Base-by-base conservation (phyloP, 768 basidiomycete species). In the Tylopilus sp. region DNA sequence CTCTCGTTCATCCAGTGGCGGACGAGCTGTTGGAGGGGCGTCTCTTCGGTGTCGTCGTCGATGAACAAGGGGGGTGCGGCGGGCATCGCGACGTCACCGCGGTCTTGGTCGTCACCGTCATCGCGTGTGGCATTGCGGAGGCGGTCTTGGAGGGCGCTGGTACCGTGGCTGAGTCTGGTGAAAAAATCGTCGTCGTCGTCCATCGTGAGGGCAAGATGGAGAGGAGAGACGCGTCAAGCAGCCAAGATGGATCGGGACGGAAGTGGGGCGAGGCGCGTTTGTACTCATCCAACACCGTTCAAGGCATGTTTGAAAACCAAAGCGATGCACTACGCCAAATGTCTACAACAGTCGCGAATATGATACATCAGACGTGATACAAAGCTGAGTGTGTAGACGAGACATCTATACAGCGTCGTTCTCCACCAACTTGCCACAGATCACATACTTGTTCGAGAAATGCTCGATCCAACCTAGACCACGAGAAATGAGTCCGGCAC, bases 391-490 rank as follows among this genome's bases (percentile, higher is more conserved):
- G 8, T 13, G 31, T 13, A 17, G 22, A 48, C 41, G 44, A 38
- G 31, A 41, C 22, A 8, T 28, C 56, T 48, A 68, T 38, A 73
- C 59, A 44, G 76, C 80, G 57, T 82, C 81, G 62, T 89, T 91
- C 71, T 94, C 88, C 47, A 94, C 88, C 22, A 98, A 78, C 62
- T 82, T 86, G 39, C 94, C 94, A 62, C 91, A 93, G 44, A 92
- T 70, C 63, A 92, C 91, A 66, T 97, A 95, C 67, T 95, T 97
- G 78, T 82, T 85, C 36, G 83, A 79, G 71, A 98, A 97, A 67
- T 95, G 94, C 21, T 93, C 90, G 54, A 92, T 86, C 94, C 94
- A 98, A 21, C 91, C 88, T 89, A 44, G 28, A 23, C 44, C 7
- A 47, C 33, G n/a, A 28, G 26, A 0, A 48, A 48, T 48, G 47